phyloP scores from a whole-genome alignment of 371 early-diverging fungal species.

The Ordospora pajunii region DNA sequence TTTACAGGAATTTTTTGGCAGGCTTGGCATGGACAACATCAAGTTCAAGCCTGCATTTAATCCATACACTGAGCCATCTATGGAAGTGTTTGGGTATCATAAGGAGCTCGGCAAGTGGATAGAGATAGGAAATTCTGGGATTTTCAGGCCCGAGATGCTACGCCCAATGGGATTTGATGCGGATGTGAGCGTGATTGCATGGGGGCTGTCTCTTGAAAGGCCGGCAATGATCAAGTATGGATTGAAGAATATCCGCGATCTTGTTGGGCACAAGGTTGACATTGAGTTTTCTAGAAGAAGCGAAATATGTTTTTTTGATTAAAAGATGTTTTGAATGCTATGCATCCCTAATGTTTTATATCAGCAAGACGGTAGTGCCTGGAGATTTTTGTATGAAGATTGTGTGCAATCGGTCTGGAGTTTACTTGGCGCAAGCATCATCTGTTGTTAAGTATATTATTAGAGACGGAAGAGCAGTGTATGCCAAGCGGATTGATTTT shows the following conservation, averaged over 20 bases:
- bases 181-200: conserved; percentile 91
- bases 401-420: neutral
- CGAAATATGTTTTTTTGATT: conserved; percentile 64
- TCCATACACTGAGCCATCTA: conserved; percentile 98
- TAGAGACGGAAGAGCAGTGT: neutral
- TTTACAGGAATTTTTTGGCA: conserved; percentile 86
- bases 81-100: conserved; percentile 99
- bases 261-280: conserved; percentile 95
- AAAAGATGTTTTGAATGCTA: neutral
- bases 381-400: neutral
- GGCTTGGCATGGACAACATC: conserved; percentile 84
- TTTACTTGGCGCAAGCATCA: neutral
- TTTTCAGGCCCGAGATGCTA: conserved; percentile 99
- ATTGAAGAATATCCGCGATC: conserved; percentile 85
- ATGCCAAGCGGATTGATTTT: neutral
- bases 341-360: neutral
- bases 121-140: conserved; percentile 97
- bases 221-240: conserved; percentile 98
- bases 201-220: conserved; percentile 95
- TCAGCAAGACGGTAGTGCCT: neutral
- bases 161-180: conserved; percentile 84
- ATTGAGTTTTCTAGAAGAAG: conserved; percentile 80
- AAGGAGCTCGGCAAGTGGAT: conserved; percentile 84
- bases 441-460: neutral
- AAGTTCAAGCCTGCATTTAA: conserved; percentile 99